Evolutionary conservation across 352 stramenopile species (phyloP).

Genomic region (Globisporangium lucens): DNA sequence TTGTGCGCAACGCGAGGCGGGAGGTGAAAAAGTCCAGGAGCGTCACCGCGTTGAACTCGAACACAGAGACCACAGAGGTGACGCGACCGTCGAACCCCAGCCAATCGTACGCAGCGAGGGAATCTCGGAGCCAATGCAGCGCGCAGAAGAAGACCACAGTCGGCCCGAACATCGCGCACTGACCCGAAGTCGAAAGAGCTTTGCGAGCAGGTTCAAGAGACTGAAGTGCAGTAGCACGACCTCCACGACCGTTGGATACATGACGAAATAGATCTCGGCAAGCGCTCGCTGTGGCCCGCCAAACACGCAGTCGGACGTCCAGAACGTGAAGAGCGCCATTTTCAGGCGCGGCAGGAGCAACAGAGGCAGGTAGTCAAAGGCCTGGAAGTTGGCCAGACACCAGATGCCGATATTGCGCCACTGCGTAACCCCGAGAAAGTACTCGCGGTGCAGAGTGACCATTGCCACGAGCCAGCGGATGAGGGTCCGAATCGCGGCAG

Average conservation of each 20-base stretch:
- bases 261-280: conserved; percentile 24
- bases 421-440: background rate
- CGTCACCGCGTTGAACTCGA: background rate
- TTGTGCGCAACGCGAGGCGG: background rate
- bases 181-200: conserved; percentile 16
- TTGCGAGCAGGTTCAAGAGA: conserved; percentile 21
- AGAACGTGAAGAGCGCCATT: conserved; percentile 26
- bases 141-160: conserved; percentile 18
- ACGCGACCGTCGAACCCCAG: too few species aligned
- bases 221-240: conserved; percentile 27
- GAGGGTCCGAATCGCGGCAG: background rate
- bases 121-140: conserved; percentile 6
- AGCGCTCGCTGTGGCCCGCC: conserved; percentile 22
- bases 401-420: background rate
- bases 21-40: conserved; percentile 13
- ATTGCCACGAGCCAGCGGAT: conserved; percentile 12
- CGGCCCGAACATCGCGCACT: conserved; percentile 24
- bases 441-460: background rate
- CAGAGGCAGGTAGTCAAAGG: conserved; percentile 17
- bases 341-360: conserved; percentile 20
- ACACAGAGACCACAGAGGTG: background rate
- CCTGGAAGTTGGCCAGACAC: background rate
- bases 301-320: conserved; percentile 23
- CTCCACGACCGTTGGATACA: conserved; percentile 32
- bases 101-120: too few species aligned